Conservation (phyloP, 176 grass and related monocot species). For the Otatea glauca region DNA sequence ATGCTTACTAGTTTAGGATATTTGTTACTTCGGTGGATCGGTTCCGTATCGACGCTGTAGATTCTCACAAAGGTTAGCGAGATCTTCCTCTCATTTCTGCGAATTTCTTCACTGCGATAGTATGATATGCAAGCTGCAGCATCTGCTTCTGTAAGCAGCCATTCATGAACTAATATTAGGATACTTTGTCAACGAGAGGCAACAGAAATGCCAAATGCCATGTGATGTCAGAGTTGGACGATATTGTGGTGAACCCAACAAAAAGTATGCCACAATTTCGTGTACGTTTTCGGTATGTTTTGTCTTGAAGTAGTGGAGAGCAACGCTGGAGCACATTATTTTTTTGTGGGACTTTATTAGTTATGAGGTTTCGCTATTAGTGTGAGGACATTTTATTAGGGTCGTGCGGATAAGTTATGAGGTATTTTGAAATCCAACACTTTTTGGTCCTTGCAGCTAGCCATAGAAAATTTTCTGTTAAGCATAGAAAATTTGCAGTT, state of each 20-base stretch:
- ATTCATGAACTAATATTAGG: not conserved
- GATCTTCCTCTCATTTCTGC: not conserved
- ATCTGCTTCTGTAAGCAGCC: not conserved
- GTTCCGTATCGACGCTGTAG: not conserved
- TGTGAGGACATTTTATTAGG: constrained; percentile 5
- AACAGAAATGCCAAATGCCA: not conserved
- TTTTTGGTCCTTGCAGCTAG: no score
- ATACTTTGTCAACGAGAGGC: not conserved
- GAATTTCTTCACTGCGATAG: not conserved
- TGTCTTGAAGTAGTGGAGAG: not conserved
- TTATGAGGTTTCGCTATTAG: constrained; percentile 14
- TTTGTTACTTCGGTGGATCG: not conserved
- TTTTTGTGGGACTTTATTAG: not conserved
- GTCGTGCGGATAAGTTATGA: not conserved
- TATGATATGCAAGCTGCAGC: not conserved
- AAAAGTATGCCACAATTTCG: not conserved
- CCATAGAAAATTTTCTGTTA: no score
- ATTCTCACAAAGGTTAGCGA: not conserved
- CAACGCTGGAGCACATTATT: not conserved
- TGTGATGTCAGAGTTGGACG: not conserved
- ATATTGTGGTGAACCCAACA: not conserved
- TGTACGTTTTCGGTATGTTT: not conserved
- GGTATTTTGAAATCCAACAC: not conserved
- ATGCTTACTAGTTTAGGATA: not conserved
- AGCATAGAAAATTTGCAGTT: no score